Percentiles rank a stretch among this genome's conserved stretches.
phyloP scores from a whole-genome alignment of 2,329 filamentous ascomycete species.

The Fusarium sp. region DNA sequence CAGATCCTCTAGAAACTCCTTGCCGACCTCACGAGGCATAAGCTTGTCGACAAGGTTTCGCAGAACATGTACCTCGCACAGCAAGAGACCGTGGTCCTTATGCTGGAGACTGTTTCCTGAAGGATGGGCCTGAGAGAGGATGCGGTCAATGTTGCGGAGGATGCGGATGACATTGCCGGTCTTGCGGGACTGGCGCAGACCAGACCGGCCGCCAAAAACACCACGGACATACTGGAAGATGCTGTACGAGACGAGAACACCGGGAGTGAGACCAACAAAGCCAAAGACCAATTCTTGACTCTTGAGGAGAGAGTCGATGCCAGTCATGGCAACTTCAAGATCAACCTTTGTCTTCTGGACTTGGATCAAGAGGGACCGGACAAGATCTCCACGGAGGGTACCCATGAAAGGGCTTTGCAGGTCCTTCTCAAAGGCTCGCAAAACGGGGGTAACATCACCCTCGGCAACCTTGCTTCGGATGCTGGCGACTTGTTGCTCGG shows the following conservation, averaged over 20 bases:
- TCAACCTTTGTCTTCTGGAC: constrained; percentile 99
- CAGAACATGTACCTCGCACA: constrained; percentile 90
- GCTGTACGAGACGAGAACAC: constrained; percentile 87
- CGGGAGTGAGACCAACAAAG: constrained; percentile 94
- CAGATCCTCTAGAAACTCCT: constrained; percentile 90
- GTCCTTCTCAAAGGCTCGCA: constrained; percentile 92
- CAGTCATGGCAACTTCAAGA: constrained; percentile 93
- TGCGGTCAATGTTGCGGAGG: constrained; percentile 88
- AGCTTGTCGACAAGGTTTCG: constrained; percentile 70
- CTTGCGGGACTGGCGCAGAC: constrained; percentile 72
- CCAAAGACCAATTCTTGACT: constrained; percentile 98
- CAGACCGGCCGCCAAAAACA: constrained; percentile 77
- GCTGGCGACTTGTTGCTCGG: constrained; percentile 76
- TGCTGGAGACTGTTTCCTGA: constrained; percentile 83
- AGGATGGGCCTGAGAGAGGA: constrained; percentile 75
- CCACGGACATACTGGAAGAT: constrained; percentile 77
- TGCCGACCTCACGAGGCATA: constrained; percentile 79
- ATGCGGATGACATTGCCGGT: constrained; percentile 80
- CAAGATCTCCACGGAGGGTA: constrained; percentile 85
- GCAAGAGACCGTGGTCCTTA: constrained; percentile 89
- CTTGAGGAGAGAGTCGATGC: constrained; percentile 93
- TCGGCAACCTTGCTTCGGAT: constrained; percentile 86
- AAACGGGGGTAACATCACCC: constrained; percentile 91
- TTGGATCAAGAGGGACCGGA: constrained; percentile 92
- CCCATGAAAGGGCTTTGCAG: constrained; percentile 85